These are phyloP conservation scores for Phytopythium aichiense DNA, from an alignment of 352 stramenopile species.

Conservation along the genomic window DNA sequence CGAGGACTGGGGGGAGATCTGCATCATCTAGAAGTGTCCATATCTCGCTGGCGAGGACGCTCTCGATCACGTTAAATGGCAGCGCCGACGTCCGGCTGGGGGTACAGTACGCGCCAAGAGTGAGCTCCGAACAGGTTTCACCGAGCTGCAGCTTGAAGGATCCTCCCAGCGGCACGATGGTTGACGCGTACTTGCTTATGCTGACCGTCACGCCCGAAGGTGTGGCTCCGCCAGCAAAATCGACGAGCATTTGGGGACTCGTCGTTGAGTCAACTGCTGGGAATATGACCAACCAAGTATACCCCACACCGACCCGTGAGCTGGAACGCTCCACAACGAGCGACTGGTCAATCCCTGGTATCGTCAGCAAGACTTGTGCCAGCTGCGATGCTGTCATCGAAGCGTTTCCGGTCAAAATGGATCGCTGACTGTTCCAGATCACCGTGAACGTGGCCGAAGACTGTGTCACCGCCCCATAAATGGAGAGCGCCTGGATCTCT, in stretches of 20 bases:
- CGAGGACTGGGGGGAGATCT: constrained; percentile 47
- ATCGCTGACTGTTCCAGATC: constrained; percentile 30
- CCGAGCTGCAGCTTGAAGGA: constrained; percentile 63
- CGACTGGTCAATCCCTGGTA: constrained; percentile 21
- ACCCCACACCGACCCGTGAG: constrained; percentile 33
- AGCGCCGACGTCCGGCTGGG: constrained; percentile 36
- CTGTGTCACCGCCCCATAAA: constrained; percentile 25
- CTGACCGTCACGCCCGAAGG: constrained; percentile 24
- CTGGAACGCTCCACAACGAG: constrained; percentile 31
- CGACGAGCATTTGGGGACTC: constrained; percentile 19
- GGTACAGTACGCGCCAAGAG: constrained; percentile 40
- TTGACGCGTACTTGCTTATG: constrained; percentile 22
- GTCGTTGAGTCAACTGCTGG: constrained; percentile 15
- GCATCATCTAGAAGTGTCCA: constrained; percentile 32
- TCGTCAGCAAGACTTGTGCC: constrained; percentile 19
- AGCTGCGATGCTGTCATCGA: constrained; percentile 30
- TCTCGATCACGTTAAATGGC: constrained; percentile 35
- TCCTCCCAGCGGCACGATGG: constrained; percentile 32
- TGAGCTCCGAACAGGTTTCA: constrained; percentile 47
- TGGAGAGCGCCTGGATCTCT: constrained; percentile 34
- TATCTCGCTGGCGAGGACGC: constrained; percentile 48
- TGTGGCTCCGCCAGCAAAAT: constrained; percentile 14
- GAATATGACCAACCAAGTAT: constrained; percentile 37
- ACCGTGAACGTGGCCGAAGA: constrained; percentile 26
- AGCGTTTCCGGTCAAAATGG: constrained; percentile 15